Conservation (phyloP, 2,329 filamentous ascomycete genomes). For the Apiospora sp. region DNA sequence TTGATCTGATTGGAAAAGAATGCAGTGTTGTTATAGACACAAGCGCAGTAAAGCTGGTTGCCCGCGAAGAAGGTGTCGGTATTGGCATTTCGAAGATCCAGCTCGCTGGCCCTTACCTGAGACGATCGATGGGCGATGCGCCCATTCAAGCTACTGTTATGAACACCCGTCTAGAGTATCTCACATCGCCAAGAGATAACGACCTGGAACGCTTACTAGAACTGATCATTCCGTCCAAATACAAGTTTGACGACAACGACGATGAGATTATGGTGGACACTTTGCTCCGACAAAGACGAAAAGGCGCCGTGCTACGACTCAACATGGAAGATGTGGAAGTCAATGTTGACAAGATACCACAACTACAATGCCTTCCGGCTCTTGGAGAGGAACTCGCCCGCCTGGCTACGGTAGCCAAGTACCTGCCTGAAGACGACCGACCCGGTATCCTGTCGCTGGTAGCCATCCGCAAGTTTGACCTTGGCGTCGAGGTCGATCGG, state of each 20-base stretch:
- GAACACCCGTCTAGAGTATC: slow-evolving; percentile 76
- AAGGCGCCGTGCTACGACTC: slow-evolving; percentile 82
- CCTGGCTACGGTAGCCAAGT: slow-evolving; percentile 88
- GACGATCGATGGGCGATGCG: slow-evolving; percentile 60
- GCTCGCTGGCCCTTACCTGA: slow-evolving; percentile 73
- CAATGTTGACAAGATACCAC: slow-evolving; percentile 67
- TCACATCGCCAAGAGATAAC: slow-evolving; percentile 74
- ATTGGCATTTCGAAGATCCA: slow-evolving; percentile 79
- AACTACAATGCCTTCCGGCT: slow-evolving; percentile 72
- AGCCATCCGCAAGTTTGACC: slow-evolving; percentile 69
- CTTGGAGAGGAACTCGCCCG: slow-evolving; percentile 82
- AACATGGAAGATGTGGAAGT: slow-evolving; percentile 71
- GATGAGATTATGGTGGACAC: slow-evolving; percentile 97
- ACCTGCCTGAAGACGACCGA: slow-evolving; percentile 92
- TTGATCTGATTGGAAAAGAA: slow-evolving; percentile 79
- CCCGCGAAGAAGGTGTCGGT: slow-evolving; percentile 75
- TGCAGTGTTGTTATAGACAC: slow-evolving; percentile 79
- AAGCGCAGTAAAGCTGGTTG: slow-evolving; percentile 82
- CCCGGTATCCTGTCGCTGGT: slow-evolving; percentile 84
- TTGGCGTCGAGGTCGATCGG: slow-evolving; percentile 69
- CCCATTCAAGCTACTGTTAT: slow-evolving; percentile 69
- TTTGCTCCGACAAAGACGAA: slow-evolving; percentile 82
- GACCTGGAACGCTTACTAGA: slow-evolving; percentile 85
- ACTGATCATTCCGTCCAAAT: slow-evolving; percentile 89
- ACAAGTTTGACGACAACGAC: slow-evolving; percentile 84